Evolutionary conservation across 148 eudicot genomes (phyloP), one percentile per base, ranked within the genome.

Genomic region (Tetragonia tetragonoides): DNA sequence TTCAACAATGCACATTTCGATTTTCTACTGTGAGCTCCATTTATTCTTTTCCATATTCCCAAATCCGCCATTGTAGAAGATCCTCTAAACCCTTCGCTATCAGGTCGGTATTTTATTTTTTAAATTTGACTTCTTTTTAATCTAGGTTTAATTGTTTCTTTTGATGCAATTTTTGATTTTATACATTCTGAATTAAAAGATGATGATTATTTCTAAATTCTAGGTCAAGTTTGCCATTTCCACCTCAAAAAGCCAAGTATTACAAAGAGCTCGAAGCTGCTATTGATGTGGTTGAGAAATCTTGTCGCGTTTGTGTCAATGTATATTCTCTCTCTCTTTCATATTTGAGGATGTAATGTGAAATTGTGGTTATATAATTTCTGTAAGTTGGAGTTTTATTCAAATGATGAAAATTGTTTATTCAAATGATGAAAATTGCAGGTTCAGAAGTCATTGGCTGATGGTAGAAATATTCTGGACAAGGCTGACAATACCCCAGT

Each of bases 401-500:
- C n/a, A 4, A 12, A 49, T 49, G 53, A 49, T 49, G 53, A 7
- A 49, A n/a, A 10, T 63, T 46, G 28, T 42, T 38, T 68, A 20
- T n/a, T 67, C 18, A 54, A 77, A 72, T 79, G 41, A 68, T 82
- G 54, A 61, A 68, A 10, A 60, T 60, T 20, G 70, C 85, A 95
- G 99, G 99, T 93, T 76, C 88, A 91, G 67, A 91, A 85, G 66
- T 84, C 94, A 23, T 83, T 93, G 74, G 78, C 91, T 0, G 83
- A 77, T 73, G 92, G 89, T 66, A 88, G 85, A 49, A 62, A 80
- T 44, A 78, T 91, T 78, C 70, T 95, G 64, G 90, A 89, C 83
- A 95, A 95, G 93, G 86, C 59, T 53, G 99, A 95, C 70, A 90
- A 82, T 67, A 85, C 97, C 66, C 97, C 95, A 4, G 99, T 95